These are phyloP conservation scores for Papiliotrema laurentii DNA, from an alignment of 1,284 basidiomycete genomes.

Conservation along the genomic window DNA sequence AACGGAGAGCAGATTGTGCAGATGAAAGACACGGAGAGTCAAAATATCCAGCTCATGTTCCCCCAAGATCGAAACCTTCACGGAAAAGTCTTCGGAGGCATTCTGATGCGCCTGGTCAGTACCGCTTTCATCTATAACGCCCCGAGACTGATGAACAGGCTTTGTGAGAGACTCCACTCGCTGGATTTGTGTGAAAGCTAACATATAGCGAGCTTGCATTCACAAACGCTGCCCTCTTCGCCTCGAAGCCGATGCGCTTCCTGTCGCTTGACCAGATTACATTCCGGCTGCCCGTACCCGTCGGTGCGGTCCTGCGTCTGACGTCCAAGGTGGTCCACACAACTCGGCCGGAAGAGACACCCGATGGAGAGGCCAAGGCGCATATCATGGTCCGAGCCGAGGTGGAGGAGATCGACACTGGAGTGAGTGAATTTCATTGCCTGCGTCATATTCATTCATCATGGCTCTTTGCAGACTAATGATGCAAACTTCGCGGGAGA, in stretches of 20 bases:
- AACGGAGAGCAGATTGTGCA: slow-evolving; percentile 37
- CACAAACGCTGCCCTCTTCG: slow-evolving; percentile 66
- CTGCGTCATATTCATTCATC: too few relatives aligned
- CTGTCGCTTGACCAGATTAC: slow-evolving; percentile 72
- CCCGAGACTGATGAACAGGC: slow-evolving; percentile 11
- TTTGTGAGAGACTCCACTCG: slow-evolving; percentile 15
- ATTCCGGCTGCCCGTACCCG: slow-evolving; percentile 73
- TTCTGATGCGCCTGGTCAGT: slow-evolving; percentile 60
- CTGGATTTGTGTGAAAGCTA: not conserved
- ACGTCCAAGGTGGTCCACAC: slow-evolving; percentile 58
- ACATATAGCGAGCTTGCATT: slow-evolving; percentile 60
- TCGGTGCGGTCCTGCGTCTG: slow-evolving; percentile 70
- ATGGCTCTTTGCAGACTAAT: too few relatives aligned
- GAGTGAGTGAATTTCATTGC: slow-evolving; percentile 51
- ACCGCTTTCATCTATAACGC: not conserved
- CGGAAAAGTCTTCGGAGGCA: slow-evolving; percentile 72
- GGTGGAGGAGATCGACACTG: slow-evolving; percentile 68
- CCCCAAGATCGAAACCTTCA: slow-evolving; percentile 80
- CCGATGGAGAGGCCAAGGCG: slow-evolving; percentile 46
- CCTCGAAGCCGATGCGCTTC: slow-evolving; percentile 64
- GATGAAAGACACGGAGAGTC: slow-evolving; percentile 35
- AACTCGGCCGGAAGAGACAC: slow-evolving; percentile 28
- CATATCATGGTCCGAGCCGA: slow-evolving; percentile 71
- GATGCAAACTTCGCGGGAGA: too few relatives aligned
- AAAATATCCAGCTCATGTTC: slow-evolving; percentile 60